Conservation (phyloP, 352 stramenopile species). For the Phytopythium montanum region DNA sequence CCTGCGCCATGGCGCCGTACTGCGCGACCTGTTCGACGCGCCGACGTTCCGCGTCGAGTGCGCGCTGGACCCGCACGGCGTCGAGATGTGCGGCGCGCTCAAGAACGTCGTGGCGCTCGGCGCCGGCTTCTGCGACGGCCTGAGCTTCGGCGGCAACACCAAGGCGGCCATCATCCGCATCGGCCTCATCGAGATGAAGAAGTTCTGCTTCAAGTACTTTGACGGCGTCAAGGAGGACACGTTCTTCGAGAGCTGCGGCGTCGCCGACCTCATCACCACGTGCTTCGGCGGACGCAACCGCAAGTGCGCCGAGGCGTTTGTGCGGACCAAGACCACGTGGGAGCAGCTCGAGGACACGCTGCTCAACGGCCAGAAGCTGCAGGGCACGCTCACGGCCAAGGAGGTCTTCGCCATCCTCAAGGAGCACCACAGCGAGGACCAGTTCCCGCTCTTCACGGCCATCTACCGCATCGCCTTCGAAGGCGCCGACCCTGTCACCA, state of each 20-base stretch:
- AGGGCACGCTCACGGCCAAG: conserved; percentile 93
- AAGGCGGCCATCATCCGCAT: conserved; percentile 97
- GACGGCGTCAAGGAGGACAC: conserved; percentile 90
- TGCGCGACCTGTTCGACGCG: conserved; percentile 76
- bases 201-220: conserved; percentile 93
- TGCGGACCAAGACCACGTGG: conserved; percentile 75
- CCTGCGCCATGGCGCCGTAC: conserved; percentile 60
- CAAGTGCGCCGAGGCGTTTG: conserved; percentile 95
- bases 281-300: conserved; percentile 97
- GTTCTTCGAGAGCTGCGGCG: conserved; percentile 96
- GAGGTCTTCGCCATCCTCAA: conserved; percentile 93
- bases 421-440: conserved; percentile 62
- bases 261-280: conserved; percentile 98
- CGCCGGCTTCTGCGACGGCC: conserved; percentile 95
- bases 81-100: conserved; percentile 95
- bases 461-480: conserved; percentile 95
- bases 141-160: conserved; percentile 95
- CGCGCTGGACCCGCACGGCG: conserved; percentile 90
- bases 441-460: conserved; percentile 90
- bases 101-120: conserved; percentile 98
- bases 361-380: conserved; percentile 97
- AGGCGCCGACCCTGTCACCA: conserved; percentile 73
- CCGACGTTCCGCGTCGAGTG: conserved; percentile 93
- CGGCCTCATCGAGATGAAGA: conserved; percentile 95
- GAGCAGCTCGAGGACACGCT: conserved; percentile 92